Evolutionary conservation across 1,139 yeast species (phyloP), one percentile per base, ranked within the genome.

Genomic region (Candida tunisiensis): DNA sequence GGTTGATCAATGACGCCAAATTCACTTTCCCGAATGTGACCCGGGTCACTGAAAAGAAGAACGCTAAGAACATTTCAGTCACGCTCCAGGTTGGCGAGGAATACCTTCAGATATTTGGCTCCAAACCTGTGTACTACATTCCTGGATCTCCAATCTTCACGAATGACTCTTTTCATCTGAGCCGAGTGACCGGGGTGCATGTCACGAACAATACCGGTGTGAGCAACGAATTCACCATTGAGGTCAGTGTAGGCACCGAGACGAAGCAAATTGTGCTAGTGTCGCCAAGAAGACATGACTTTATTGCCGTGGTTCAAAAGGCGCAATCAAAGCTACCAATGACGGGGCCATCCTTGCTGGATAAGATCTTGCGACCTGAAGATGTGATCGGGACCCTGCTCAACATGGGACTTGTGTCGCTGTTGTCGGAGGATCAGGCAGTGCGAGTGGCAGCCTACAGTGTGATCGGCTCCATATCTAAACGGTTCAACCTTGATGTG

Each of bases 61-160:
- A 14, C 7, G 20, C 22, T 19, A 25, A 8, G 14, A 14, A 16
- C 7, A 29, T 21, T 10, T 73, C 78, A 1, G 74, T 75, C 2
- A 62, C 67, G 1, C 36, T 82, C 31, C 70, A 69, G 38, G 62
- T 82, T 32, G 93, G 93, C 7, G 63, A 74, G 30, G 71, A 69
- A 38, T 75, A 62, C 53, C 45, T 79, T 24, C 85, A 77, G 40
- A 50, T 79, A 13, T 40, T 53, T 30, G 53, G 61, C 39, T 47
- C 60, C 25, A 51, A 55, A 18, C 60, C 77, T 5, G 65, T 69
- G 24, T 74, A 69, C 36, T 59, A 67, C 16, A 58, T 57, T 34
- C 36, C 38, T 17, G 35, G 38, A 7, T 28, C 40, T 2, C 42
- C 42, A 7, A 44, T 49, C 3, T 34, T 28, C 19, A 31, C 38